These are phyloP conservation scores for Eucalyptus pauciflora DNA, from an alignment of 345 rosid species.

Conservation along the genomic window DNA sequence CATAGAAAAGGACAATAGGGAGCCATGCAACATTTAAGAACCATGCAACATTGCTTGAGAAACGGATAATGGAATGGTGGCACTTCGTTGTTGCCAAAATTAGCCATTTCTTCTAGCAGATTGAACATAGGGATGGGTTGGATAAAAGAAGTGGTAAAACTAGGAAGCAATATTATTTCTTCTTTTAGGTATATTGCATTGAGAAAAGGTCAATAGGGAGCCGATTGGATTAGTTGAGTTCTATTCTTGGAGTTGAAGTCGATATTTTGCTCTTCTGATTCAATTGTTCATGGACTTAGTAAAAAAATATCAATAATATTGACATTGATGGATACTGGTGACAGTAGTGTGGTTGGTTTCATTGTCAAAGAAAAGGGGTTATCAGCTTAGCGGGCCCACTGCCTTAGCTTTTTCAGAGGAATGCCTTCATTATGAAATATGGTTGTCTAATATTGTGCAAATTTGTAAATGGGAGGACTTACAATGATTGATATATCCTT, in stretches of 20 bases:
- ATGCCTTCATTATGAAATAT: neutral
- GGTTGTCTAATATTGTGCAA: neutral
- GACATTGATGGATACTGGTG: neutral
- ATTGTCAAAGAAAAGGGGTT: neutral
- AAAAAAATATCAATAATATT: neutral
- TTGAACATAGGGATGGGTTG: neutral
- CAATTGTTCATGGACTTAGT: neutral
- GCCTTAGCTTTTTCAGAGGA: neutral
- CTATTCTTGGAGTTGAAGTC: neutral
- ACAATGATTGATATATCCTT: neutral
- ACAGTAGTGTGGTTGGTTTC: neutral
- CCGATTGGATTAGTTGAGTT: neutral
- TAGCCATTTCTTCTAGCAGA: neutral
- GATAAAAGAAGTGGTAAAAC: neutral
- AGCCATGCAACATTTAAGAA: neutral
- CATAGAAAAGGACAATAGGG: neutral
- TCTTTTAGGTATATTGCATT: neutral
- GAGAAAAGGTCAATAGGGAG: neutral
- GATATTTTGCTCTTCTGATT: neutral
- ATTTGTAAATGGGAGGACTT: neutral
- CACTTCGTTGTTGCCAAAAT: neutral
- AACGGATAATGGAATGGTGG: neutral
- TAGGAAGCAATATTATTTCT: neutral
- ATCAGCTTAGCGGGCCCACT: neutral
- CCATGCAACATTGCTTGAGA: neutral